Evolutionary conservation across 768 basidiomycete species (phyloP), one percentile per base, ranked within the genome.

Genomic region (Suillus placidus): DNA sequence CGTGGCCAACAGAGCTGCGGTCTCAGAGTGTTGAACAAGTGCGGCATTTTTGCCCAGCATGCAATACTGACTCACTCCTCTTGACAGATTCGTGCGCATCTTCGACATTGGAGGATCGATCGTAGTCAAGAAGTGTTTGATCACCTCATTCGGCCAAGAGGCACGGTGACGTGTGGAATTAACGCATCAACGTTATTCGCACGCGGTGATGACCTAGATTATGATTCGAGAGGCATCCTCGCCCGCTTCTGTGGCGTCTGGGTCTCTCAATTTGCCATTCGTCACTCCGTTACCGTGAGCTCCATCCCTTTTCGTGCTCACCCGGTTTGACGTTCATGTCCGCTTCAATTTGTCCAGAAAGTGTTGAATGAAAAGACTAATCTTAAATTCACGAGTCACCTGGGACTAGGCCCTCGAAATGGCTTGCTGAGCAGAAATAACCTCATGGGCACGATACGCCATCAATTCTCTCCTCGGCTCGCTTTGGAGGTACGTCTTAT

Each of bases 391-490:
- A 76, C 79, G 61, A 79, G 80, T 47, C 78, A 78, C 64, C 77
- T 81, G 69, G 77, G 75, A 40, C 55, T 68, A 2, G 67, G 69
- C 38, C 14, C 69, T 60, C 67, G 66, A 60, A 68, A 45, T 67
- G 20, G 40, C 38, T 18, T 64, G 13, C 69, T 68, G 52, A 73
- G 70, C 26, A 70, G 76, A 12, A 81, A 81, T 18, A 84, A 83
- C 64, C 73, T 95, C 45, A 72, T 86, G 32, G 92, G 91, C 43
- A 92, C 92, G 2, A 76, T 95, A 57, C 85, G 84, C 64, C 90
- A 94, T 75, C 91, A 93, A 70, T 87, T 87, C 71, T 92, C 91
- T 35, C 90, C 92, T 16, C 84, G 86, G 60, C 71, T 87, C 64
- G 74, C 75, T 52, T 77, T 83, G n/a, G 78, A 83, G 75, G 87